Percentiles rank a stretch among this genome's conserved stretches.
phyloP scores from a whole-genome alignment of 164 flowering plant genomes.

The Sextonia rubra region DNA sequence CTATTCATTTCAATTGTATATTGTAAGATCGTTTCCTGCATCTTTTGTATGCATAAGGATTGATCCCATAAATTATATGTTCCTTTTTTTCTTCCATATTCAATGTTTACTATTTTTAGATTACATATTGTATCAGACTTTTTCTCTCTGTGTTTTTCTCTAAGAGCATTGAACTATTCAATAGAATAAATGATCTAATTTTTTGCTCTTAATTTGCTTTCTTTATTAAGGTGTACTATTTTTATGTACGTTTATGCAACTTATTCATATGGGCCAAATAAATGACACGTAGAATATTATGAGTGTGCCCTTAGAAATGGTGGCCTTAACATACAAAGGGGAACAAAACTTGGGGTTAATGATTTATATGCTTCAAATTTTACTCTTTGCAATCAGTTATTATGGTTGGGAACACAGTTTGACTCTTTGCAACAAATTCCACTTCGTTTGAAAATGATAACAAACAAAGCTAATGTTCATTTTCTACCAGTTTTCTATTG shows the following conservation, averaged over 20 bases:
- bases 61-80: too few species aligned
- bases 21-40: too few species aligned
- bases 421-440: too few species aligned
- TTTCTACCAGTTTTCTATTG: too few species aligned
- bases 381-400: slow-evolving; percentile 55
- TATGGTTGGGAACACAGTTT: slow-evolving; percentile 64
- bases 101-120: background rate
- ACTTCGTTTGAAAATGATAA: too few species aligned
- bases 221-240: too few species aligned
- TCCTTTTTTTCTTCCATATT: background rate
- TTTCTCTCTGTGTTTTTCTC: background rate
- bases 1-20: background rate
- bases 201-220: background rate
- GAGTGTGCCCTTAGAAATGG: slow-evolving; percentile 96
- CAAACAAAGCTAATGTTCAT: too few species aligned
- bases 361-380: slow-evolving; percentile 92
- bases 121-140: background rate
- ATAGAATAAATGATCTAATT: background rate
- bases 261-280: slow-evolving; percentile 93
- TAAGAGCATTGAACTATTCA: background rate
- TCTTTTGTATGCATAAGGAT: too few species aligned
- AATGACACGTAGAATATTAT: slow-evolving; percentile 83
- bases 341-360: slow-evolving; percentile 80
- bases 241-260: slow-evolving; percentile 59
- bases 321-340: slow-evolving; percentile 82